Evolutionary conservation across 148 eudicot species (phyloP).

Genomic region (Amaranthus hypochondriacus): DNA sequence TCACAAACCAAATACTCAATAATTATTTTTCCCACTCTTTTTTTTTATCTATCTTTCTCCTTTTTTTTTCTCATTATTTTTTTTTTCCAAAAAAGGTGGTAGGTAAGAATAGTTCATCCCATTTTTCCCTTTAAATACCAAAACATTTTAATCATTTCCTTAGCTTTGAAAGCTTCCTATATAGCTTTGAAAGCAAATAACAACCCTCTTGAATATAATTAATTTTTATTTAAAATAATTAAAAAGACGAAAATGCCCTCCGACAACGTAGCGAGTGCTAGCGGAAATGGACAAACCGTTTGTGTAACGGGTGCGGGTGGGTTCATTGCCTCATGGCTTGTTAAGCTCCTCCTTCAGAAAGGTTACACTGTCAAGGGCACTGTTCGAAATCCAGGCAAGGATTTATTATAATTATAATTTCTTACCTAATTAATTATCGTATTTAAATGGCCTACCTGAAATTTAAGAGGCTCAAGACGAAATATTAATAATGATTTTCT

Average conservation of each 20-base stretch:
- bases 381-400: conserved; percentile 74
- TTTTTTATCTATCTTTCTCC: neutral
- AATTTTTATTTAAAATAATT: neutral
- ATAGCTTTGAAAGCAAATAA: neutral
- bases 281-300: conserved; percentile 42
- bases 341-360: conserved; percentile 65
- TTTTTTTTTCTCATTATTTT: neutral
- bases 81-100: conserved; percentile 13
- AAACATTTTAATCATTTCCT: conserved; percentile 12
- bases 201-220: neutral
- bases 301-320: conserved; percentile 98
- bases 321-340: conserved; percentile 89
- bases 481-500: too few species aligned
- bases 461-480: too few species aligned
- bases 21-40: neutral
- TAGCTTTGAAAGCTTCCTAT: conserved; percentile 16
- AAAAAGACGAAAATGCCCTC: conserved; percentile 27
- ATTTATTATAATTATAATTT: neutral
- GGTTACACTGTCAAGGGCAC: conserved; percentile 87
- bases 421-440: too few species aligned
- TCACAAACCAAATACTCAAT: conserved; percentile 22
- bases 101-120: conserved; percentile 20
- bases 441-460: too few species aligned
- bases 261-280: conserved; percentile 12
- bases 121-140: conserved; percentile 23